Base-by-base conservation (phyloP, 2,329 filamentous ascomycete species). In the Fusarium solani-melongenae region DNA sequence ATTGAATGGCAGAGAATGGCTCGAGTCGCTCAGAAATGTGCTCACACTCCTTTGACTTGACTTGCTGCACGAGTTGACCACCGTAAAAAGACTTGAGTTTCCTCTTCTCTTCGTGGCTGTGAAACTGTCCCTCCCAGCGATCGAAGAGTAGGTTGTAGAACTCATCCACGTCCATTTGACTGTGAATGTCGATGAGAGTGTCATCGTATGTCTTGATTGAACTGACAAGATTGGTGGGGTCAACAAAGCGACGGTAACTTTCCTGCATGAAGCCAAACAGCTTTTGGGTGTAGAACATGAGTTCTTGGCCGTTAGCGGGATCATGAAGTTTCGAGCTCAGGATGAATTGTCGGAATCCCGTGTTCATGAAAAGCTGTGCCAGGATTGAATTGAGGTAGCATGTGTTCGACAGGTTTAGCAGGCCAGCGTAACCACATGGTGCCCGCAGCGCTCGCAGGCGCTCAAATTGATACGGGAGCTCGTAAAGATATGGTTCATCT, bases 151-250 rank as follows among this genome's bases (percentile, higher is more conserved):
- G 88, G 78, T 96, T 98, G 84, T 97, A 98, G 80, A 98, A 99
- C 80, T 98, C 95, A 76, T 98, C 96, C 6, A 98, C 96, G 80
- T 99, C 96, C 94, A 99, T 98, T 82, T 99, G 96, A 67, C 93
- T 91, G 64, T 92, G 91, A 29, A 97, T 92, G 81, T 98, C 95
- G 71, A 99, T 97, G 17, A 90, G 87, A 3, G 91, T 88, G 66
- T 95, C 93, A 38, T 97, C 94, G 66, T 95, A 96, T 0, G 93
- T 96, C 76, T 91, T 92, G 77, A 98, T 94, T 44, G 91, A 92
- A 36, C 87, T 87, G 15, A 96, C 93, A 71, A 97, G 91, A 2
- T 86, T 86, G 59, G 88, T 86, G 0, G 96, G 93, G 70, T 96
- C 93, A 22, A 95, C 88, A 67, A 86, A 92, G 73, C 92, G 93